Percentiles rank a stretch among this genome's conserved stretches.
phyloP scores from a whole-genome alignment of 2,329 filamentous ascomycete genomes.

The Claviceps sp. region DNA sequence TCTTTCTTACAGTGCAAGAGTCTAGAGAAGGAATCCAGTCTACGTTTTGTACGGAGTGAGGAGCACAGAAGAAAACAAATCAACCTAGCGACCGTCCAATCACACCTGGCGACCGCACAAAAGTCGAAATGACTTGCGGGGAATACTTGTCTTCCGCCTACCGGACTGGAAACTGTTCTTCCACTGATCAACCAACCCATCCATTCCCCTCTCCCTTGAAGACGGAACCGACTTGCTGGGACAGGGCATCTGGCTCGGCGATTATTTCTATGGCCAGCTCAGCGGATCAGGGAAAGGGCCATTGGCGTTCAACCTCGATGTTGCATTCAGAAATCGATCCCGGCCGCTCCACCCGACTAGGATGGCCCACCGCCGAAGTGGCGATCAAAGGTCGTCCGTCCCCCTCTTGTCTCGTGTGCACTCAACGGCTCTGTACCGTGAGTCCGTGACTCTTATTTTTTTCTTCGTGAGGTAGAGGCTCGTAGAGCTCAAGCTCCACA shows the following conservation, averaged over 20 bases:
- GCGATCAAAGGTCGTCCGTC: constrained; percentile 2
- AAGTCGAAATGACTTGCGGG: neutral
- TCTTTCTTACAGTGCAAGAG: neutral
- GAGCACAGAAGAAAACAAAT: neutral
- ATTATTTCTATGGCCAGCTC: neutral
- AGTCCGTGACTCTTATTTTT: neutral
- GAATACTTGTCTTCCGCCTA: neutral
- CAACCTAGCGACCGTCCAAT: neutral
- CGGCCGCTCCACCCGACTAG: neutral
- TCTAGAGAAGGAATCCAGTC: no score
- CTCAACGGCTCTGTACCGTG: neutral
- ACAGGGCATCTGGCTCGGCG: neutral
- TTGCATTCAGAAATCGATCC: neutral
- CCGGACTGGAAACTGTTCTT: neutral
- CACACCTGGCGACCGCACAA: neutral
- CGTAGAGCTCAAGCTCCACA: neutral
- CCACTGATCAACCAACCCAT: neutral
- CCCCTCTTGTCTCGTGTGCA: constrained; percentile 1
- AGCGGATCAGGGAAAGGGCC: neutral
- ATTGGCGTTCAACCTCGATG: neutral
- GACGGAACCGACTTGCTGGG: neutral
- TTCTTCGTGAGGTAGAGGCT: neutral
- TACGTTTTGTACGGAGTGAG: no score
- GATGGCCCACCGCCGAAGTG: constrained; percentile 1
- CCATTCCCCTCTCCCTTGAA: neutral